A percentile compares a stretch with the other conserved stretches of the same genome.
phyloP scores from a whole-genome alignment of 805 yeast genomes.

The Isabelozyma gotoi region DNA sequence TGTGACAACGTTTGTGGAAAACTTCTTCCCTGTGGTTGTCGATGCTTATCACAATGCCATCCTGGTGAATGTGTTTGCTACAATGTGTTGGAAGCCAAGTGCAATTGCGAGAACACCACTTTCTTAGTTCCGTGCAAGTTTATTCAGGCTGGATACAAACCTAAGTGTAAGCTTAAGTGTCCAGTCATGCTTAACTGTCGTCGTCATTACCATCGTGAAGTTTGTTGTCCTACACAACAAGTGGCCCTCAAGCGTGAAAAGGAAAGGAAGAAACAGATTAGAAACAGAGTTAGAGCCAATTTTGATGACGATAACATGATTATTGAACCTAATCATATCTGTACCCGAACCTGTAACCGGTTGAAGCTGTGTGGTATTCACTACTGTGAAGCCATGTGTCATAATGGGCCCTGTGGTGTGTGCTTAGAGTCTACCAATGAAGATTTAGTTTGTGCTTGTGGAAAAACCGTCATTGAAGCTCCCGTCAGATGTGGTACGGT shows the following conservation, averaged over 20 bases:
- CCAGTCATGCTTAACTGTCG: slow-evolving; percentile 75
- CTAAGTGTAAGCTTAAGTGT: slow-evolving; percentile 72
- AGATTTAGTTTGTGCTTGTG: slow-evolving; percentile 79
- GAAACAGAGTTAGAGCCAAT: slow-evolving; percentile 43
- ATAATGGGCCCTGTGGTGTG: slow-evolving; percentile 75
- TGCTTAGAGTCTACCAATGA: slow-evolving; percentile 80
- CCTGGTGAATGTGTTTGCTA: slow-evolving; percentile 73
- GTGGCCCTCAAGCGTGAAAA: slow-evolving; percentile 58
- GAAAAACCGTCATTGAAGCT: slow-evolving; percentile 71
- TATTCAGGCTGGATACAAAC: slow-evolving; percentile 46
- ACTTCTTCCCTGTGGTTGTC: slow-evolving; percentile 66
- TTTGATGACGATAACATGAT: slow-evolving; percentile 51
- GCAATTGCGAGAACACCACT: slow-evolving; percentile 61
- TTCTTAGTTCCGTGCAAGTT: slow-evolving; percentile 66
- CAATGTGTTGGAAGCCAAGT: slow-evolving; percentile 48
- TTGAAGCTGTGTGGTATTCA: slow-evolving; percentile 62
- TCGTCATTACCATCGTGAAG: slow-evolving; percentile 67
- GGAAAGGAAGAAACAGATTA: slow-evolving; percentile 46
- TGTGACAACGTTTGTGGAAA: slow-evolving; percentile 70
- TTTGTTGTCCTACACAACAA: slow-evolving; percentile 71
- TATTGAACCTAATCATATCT: slow-evolving; percentile 73
- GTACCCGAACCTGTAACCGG: slow-evolving; percentile 65
- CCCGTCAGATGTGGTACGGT: slow-evolving; percentile 84
- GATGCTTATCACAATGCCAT: slow-evolving; percentile 71
- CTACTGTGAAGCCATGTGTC: slow-evolving; percentile 69